phyloP scores from a whole-genome alignment of 768 basidiomycete species.

The Panellus pusillus region DNA sequence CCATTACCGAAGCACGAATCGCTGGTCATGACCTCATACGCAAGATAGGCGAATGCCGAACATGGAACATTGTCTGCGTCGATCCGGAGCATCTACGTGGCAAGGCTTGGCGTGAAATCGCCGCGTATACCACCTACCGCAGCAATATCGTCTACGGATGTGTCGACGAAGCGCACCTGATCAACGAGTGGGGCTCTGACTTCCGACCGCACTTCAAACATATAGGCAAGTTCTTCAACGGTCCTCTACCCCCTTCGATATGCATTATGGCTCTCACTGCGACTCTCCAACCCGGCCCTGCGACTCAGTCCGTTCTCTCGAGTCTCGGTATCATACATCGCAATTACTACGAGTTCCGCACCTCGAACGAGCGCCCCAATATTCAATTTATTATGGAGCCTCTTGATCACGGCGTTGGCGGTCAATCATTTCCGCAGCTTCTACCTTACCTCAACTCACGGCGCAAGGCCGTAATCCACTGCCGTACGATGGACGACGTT shows the following conservation, averaged over 20 bases:
- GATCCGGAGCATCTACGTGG: too few species aligned
- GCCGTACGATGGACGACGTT: too few species aligned
- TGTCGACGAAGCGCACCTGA: conserved; percentile 19
- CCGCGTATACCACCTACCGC: too few species aligned
- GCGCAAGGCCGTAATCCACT: too few species aligned
- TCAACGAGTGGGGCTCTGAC: conserved; percentile 19
- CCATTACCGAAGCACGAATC: neutral
- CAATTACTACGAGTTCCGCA: neutral
- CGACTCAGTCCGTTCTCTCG: neutral
- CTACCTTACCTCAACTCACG: conserved; percentile 6
- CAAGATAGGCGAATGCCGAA: too few species aligned
- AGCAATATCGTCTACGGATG: too few species aligned
- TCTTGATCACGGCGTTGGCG: conserved; percentile 1
- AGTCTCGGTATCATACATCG: too few species aligned
- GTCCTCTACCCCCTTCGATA: conserved; percentile 1
- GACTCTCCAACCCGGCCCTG: too few species aligned
- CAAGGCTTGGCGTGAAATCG: too few species aligned
- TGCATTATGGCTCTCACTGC: neutral
- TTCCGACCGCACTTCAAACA: conserved; percentile 18
- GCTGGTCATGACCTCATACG: too few species aligned
- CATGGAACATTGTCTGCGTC: too few species aligned
- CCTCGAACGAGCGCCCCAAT: conserved; percentile 6
- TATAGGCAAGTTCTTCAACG: conserved; percentile 5
- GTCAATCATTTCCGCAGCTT: conserved; percentile 6
- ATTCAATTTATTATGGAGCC: neutral